Conservation (phyloP, 768 basidiomycete genomes). For the Holtermanniella nyarrowii region DNA sequence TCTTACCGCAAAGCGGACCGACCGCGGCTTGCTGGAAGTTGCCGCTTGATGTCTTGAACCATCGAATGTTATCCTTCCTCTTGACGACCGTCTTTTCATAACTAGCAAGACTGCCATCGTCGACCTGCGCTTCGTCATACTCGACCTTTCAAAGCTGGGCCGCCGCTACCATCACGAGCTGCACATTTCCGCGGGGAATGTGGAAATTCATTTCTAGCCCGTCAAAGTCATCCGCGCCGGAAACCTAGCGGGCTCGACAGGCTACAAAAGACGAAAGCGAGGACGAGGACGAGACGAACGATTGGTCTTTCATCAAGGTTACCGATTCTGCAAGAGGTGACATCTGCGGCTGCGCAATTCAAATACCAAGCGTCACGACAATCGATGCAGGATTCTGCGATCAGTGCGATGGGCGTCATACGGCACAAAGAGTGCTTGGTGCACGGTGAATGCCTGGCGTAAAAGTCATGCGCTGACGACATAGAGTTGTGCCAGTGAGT, state of each 20-base stretch:
- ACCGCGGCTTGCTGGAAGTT: too few species aligned
- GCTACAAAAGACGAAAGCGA: slow-evolving; percentile 46
- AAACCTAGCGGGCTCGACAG: slow-evolving; percentile 34
- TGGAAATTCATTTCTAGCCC: slow-evolving; percentile 86
- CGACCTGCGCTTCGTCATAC: slow-evolving; percentile 92
- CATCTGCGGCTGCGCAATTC: slow-evolving; percentile 80
- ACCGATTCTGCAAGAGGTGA: slow-evolving; percentile 90
- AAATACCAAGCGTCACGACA: slow-evolving; percentile 70
- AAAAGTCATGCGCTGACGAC: neutral
- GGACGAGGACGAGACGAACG: slow-evolving; percentile 56
- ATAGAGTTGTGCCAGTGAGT: slow-evolving; percentile 46
- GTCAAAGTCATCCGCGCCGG: slow-evolving; percentile 41
- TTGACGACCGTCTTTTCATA: too few species aligned
- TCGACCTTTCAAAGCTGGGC: slow-evolving; percentile 67
- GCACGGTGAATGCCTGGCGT: slow-evolving; percentile 57
- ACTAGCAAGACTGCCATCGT: slow-evolving; percentile 90
- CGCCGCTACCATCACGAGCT: slow-evolving; percentile 69
- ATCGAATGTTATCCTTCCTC: too few species aligned
- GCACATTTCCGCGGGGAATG: slow-evolving; percentile 97
- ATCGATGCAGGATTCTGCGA: slow-evolving; percentile 72
- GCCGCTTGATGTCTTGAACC: too few species aligned
- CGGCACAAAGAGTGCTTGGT: slow-evolving; percentile 92
- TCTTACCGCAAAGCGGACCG: too few species aligned
- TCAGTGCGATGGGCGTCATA: slow-evolving; percentile 81
- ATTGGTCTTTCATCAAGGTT: slow-evolving; percentile 85